Base-by-base conservation (phyloP, 2,329 filamentous ascomycete species). In the Alternaria brassicae region DNA sequence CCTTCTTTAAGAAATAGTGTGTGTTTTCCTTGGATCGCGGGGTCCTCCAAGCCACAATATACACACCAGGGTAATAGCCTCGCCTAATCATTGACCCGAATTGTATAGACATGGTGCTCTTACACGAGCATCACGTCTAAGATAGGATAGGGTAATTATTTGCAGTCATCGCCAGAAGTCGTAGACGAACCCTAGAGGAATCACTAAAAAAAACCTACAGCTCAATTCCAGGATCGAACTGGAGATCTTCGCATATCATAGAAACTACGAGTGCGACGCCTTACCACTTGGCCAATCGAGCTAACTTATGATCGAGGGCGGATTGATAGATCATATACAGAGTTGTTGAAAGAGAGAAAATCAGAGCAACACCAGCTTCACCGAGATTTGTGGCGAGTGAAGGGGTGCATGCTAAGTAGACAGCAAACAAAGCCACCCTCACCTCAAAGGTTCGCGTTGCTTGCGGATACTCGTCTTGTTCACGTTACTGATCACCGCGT, bases 221-320 rank as follows among this genome's bases (percentile, higher is more conserved):
- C 62, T 60, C 57, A 59, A 52, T 63, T 47, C 55, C 58, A 61
- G 63, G 62, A 61, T 68, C 60, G 62, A 68, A 68, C 62, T 61
- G 58, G 55, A 51, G 63, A 66, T 69, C 63, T 67, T 69, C 62
- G 64, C 65, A 69, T 67, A 28, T 25, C 59, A 36, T 34, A 32
- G 2, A 3, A 32, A 1, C 6, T 69, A 69, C 66, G 63, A 69
- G 66, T 69, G 66, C 64, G 65, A 67, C 65, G 66, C 63, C 65
- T 60, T 69, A 65, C 65, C 66, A 66, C 65, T 65, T 62, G 65
- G 61, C 65, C 61, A 66, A 56, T 59, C 52, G 55, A 57, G 64
- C 64, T 27, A 30, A 42, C 36, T 55, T 34, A 36, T 48, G 34
- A 36, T 4, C 28, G 19, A 48, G 0, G 4, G 13, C 30, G 4